Evolutionary conservation across 306 rosid genomes (phyloP), one percentile per base, ranked within the genome.

Genomic region (Styphnolobium japonicum): DNA sequence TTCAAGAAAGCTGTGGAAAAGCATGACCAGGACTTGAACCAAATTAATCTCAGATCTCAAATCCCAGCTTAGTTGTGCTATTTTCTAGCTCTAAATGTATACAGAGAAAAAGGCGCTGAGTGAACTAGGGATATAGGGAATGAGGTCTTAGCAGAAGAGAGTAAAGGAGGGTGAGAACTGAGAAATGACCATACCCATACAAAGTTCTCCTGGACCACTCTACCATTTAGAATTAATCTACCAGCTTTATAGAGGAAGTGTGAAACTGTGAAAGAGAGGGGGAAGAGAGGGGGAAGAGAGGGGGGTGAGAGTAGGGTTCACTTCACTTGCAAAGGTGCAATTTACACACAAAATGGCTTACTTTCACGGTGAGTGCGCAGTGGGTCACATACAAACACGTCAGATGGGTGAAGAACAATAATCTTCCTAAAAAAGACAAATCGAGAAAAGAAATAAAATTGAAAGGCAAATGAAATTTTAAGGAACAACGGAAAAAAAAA

Each of bases 1-100:
- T 93, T 93, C 98, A 93, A 93, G 98, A 93, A 93, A 93, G 98
- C 98, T 93, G 98, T 93, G 98, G 98, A 93, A 93, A 87, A 93
- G 93, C 88, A 93, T 91, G 97, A 87, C 94, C 89, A 88, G 84
- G 92, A 88, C 86, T 86, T 81, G 62, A 76, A 61, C 16, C 51
- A 66, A 68, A 75, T 85, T 82, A 14, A 4, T 60, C 52, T 77
- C 84, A 85, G 91, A 91, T 91, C 92, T 88, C 79, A 64, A 19
- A 56, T 51, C 58, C 33, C 39, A 51, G n/a, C n/a, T n/a, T n/a
- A n/a, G n/a, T n/a, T n/a, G n/a, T n/a, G n/a, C 31, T 0, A 12
- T 6, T 55, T 27, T 2, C 64, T 14, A 58, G 36, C 27, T 11
- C 16, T 25, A 31, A 37, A 19, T 25, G 4, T 39, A 16, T 37